Base-by-base conservation (phyloP, 2,329 filamentous ascomycete species). In the Calonectria pteridis region DNA sequence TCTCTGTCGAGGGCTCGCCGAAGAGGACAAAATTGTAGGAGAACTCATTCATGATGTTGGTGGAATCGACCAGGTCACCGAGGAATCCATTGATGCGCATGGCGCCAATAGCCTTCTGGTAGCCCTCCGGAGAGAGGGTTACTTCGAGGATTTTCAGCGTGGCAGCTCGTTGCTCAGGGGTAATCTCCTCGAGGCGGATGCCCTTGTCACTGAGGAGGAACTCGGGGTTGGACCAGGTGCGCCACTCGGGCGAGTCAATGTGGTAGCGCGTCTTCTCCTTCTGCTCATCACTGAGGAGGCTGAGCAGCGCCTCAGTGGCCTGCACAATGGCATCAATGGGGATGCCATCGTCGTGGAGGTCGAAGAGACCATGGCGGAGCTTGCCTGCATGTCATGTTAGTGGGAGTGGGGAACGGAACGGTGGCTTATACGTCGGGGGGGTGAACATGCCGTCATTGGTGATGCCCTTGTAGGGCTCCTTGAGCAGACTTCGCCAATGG, bases 71-170 rank as follows among this genome's bases (percentile, higher is more conserved):
- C 0, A 95, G 87, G 73, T 94, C 89, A 55, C 93, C 94, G 0
- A 95, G 88, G 84, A 95, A 95, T 69, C 92, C 91, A 83, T 95
- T 95, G 81, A 94, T 91, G 71, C 91, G 91, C 93, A 94, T 95
- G 0, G 93, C 93, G 0, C 86, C 87, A 2, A 93, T 71, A 11
- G 93, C 93, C 79, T 95, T 95, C 23, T 88, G 83, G 83, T 94
- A 95, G 18, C 94, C 94, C 80, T 94, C 92, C 0, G 91, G 88
- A 0, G 93, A 94, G 0, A 95, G 87, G 0, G 91, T 91, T 0
- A 87, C 81, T 66, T 88, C 77, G 2, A 95, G 84, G 4, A 95
- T 84, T 7, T 82, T 81, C 46, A 94, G 84, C 7, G 92, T 88
- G 31, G 88, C 84, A 28, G 85, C 82, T 3, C 89, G 87, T 26